Evolutionary conservation across 176 grass and related monocot genomes (phyloP).

Genomic region (Oryza officinalis): DNA sequence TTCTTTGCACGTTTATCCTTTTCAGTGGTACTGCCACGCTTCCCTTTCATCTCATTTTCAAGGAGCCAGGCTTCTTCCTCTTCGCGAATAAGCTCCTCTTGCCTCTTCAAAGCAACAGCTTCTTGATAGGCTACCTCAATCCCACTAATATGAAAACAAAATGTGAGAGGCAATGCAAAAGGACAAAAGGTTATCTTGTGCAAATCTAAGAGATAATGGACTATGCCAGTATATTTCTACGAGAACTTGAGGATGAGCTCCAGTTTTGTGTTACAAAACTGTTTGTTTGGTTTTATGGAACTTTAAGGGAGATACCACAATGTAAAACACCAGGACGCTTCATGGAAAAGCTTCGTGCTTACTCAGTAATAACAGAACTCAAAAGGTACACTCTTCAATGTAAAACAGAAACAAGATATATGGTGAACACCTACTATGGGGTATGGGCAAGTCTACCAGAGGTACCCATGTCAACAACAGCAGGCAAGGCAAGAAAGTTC

Average conservation of each 20-base stretch:
- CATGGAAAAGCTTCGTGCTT: slow-evolving; percentile 7
- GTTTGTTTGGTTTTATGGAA: neutral
- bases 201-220: slow-evolving; percentile 13
- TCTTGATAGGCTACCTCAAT: slow-evolving; percentile 90
- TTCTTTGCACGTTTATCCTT: slow-evolving; percentile 95
- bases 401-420: slow-evolving; percentile 13
- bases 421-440: neutral
- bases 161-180: slow-evolving; percentile 29
- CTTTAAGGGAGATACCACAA: neutral
- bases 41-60: slow-evolving; percentile 77
- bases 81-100: slow-evolving; percentile 97
- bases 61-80: slow-evolving; percentile 81
- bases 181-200: slow-evolving; percentile 6
- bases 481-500: neutral
- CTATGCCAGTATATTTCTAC: slow-evolving; percentile 22
- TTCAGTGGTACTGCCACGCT: slow-evolving; percentile 51
- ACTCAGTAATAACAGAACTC: neutral
- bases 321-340: neutral
- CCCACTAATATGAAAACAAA: slow-evolving; percentile 59
- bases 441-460: neutral
- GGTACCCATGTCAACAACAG: neutral
- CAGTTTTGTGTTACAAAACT: slow-evolving; percentile 7
- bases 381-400: slow-evolving; percentile 15
- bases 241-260: slow-evolving; percentile 8
- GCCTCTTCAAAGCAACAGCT: slow-evolving; percentile 93